These are phyloP conservation scores for Verticillium albo-atrum DNA, from an alignment of 2,329 filamentous ascomycete species.

Conservation along the genomic window DNA sequence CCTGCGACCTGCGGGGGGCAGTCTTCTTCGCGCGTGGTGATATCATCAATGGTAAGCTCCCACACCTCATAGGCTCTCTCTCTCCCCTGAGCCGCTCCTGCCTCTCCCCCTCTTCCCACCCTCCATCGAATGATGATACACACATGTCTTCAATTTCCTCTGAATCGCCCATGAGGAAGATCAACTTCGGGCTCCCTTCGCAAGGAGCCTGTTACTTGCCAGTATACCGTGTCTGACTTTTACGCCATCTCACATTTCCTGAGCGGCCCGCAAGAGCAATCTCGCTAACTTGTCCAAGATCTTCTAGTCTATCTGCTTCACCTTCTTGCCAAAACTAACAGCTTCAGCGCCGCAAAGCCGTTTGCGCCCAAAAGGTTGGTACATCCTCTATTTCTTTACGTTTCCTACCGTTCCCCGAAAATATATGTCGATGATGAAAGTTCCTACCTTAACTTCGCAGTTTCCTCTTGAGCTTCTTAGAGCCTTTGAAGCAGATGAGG, in stretches of 20 bases:
- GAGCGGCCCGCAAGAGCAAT: neutral
- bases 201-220: slow-evolving; percentile 79
- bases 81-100: slow-evolving; percentile 1
- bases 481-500: slow-evolving; percentile 59
- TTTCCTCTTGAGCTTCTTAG: slow-evolving; percentile 70
- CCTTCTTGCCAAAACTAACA: neutral
- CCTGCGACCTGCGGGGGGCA: neutral
- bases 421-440: slow-evolving; percentile 60
- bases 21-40: neutral
- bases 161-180: slow-evolving; percentile 84
- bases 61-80: slow-evolving; percentile 2
- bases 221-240: slow-evolving; percentile 76
- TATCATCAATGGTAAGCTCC: neutral
- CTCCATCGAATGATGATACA: slow-evolving; percentile 65
- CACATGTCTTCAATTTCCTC: slow-evolving; percentile 79
- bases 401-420: slow-evolving; percentile 3
- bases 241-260: slow-evolving; percentile 2
- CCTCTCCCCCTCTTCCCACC: neutral
- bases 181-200: slow-evolving; percentile 60
- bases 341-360: neutral
- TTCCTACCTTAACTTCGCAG: slow-evolving; percentile 73
- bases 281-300: slow-evolving; percentile 10
- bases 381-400: neutral
- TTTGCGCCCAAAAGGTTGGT: slow-evolving; percentile 23
- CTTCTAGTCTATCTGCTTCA: neutral